Base-by-base conservation (phyloP, 192 early-diverging fungal species). In the Backusella sp. region DNA sequence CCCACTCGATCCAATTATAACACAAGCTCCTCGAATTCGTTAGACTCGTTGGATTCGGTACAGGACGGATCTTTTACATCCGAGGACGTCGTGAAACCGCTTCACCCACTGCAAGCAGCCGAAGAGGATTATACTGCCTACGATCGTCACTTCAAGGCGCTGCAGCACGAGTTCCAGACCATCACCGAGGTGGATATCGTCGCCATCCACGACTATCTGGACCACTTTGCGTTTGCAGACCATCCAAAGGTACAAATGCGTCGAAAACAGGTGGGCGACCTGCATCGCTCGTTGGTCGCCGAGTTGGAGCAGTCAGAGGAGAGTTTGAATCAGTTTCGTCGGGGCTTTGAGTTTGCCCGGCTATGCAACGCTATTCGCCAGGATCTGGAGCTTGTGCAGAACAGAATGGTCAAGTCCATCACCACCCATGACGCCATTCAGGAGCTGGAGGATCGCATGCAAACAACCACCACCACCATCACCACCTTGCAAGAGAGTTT, bases 351-450 rank as follows among this genome's bases (percentile, higher is more conserved):
- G 0, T 73, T 73, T 73, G 72, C 34, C 1, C 39, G 72, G 17
- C 3, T 39, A 8, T 73, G 72, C n/a, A 59, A 21, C 4, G 30
- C 49, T 0, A 73, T 73, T 65, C 52, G 72, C 4, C 49, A 56
- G 26, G 78, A 75, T 21, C 30, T 80, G 17, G 78, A 76, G 56
- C 52, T 72, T 21, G 73, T 80, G 8, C 78, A 80, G 53, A 65
- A 66, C 37, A 53, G 75, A 39, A 80, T 80, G 78, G 53, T 80
- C 17, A 80, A 75, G 35, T 69, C 74, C 7, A 80, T 68, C 15
- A 80, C 73, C 5, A 80, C 78, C 15, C 49, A 80, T 36, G 72
- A 74, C 23, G 78, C 67, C 37, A 76, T 80, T 23, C 74, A 75
- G 26, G 78, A 76, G 41, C 30, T 80, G 12, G 78, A 80, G 49